Base-by-base conservation (phyloP, 768 basidiomycete species). In the Rhodotorula diobovata region DNA sequence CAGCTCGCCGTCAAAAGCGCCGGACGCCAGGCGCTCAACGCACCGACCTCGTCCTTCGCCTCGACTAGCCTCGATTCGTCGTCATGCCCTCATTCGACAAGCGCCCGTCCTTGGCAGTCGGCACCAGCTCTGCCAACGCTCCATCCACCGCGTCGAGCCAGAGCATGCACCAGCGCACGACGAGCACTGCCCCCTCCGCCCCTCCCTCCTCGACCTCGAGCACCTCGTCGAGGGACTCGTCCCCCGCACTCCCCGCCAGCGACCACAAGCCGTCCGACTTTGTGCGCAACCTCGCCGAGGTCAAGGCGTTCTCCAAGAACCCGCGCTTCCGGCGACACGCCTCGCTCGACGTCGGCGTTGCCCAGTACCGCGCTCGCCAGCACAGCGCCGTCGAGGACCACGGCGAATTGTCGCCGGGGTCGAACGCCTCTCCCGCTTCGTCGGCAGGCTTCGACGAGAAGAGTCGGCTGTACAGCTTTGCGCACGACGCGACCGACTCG, bases 371-470 rank as follows among this genome's bases (percentile, higher is more conserved):
- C 21, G 39, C 51, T 60, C 50, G 61, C 25, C 48, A 50, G 48
- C 11, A 28, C 23, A 28, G 7, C 48, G 48, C 23, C 41, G 41
- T 18, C 41, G 25, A 23, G 11, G 23, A 28, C 25, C 25, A 25
- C 9, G 8, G 21, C 48, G 48, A 50, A 11, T 11, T 50, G 35
- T 60, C 51, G 43, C 68, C 68, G 9, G 4, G 43, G 4, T 43
- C 63, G 43, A 55, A 9, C 54, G 16, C 10, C 4, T 54, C 54
- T 30, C 28, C 28, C 12, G 51, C 23, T 2, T 67, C 41, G 14
- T 57, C 50, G 61, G 14, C 18, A 28, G 61, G 34, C 23, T 37
- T 32, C 18, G 68, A 63, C 45, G 69, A 70, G 53, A 64, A 65
- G 63, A 34, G 54, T 10, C 58, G 59, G 11, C 41, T 70, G 6